phyloP scores from a whole-genome alignment of 164 flowering plant species.

The Echeveria elegans region DNA sequence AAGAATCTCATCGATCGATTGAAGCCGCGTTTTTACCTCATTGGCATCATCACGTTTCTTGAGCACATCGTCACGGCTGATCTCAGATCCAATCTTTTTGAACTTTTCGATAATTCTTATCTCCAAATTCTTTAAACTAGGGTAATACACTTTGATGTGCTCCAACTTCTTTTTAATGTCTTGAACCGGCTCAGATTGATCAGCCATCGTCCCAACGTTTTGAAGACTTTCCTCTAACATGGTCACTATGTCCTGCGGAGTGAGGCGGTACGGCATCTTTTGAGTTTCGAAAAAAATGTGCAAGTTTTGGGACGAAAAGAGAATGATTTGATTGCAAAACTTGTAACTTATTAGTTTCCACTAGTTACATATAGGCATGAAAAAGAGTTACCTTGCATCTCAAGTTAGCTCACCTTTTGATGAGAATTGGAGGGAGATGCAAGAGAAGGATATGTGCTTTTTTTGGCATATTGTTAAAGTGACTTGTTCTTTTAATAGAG shows the following conservation, averaged over 20 bases:
- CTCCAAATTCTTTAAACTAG: background rate
- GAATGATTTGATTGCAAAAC: background rate
- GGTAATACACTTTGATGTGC: background rate
- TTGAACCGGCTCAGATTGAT: background rate
- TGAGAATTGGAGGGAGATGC: background rate
- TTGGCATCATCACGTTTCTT: background rate
- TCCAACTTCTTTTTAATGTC: background rate
- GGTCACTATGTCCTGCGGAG: background rate
- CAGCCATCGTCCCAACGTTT: background rate
- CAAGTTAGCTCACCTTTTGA: background rate
- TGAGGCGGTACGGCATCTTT: conserved; percentile 1
- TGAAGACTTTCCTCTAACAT: background rate
- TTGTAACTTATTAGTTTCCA: background rate
- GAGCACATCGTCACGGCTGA: background rate
- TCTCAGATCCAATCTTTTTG: background rate
- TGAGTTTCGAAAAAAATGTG: background rate
- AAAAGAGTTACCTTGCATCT: background rate
- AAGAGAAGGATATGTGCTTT: background rate
- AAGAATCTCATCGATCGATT: background rate
- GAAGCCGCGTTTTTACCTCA: background rate
- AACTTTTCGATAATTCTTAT: background rate
- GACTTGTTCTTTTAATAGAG: background rate
- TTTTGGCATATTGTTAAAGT: background rate
- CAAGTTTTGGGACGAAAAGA: background rate
- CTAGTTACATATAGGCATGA: background rate